Conservation (phyloP, 495 filamentous ascomycete genomes). For the Daldinia childiae region DNA sequence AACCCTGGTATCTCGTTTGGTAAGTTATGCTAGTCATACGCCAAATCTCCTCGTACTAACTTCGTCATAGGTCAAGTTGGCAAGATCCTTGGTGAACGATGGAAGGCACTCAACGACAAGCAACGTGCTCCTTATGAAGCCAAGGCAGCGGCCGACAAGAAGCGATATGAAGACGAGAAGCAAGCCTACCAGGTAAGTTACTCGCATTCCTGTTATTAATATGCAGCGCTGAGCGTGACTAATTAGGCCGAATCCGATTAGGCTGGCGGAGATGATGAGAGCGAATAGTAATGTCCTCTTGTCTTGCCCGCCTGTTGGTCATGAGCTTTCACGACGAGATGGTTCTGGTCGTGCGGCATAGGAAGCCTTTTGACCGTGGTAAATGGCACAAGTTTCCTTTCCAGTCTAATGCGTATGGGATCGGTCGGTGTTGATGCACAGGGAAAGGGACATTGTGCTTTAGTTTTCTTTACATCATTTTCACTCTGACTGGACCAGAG, state of each 20-base stretch:
- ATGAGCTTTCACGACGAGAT: slow-evolving; percentile 46
- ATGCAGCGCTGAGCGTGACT: slow-evolving; percentile 39
- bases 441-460: slow-evolving; percentile 48
- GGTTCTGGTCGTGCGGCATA: slow-evolving; percentile 41
- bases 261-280: slow-evolving; percentile 56
- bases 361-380: slow-evolving; percentile 39
- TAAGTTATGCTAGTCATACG: slow-evolving; percentile 51
- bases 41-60: slow-evolving; percentile 7
- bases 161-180: slow-evolving; percentile 98
- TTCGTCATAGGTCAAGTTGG: slow-evolving; percentile 82
- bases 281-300: slow-evolving; percentile 38
- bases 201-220: slow-evolving; percentile 19
- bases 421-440: slow-evolving; percentile 50
- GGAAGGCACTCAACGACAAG: slow-evolving; percentile 92
- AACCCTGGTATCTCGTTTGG: slow-evolving; percentile 98
- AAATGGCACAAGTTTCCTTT: slow-evolving; percentile 45
- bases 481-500: slow-evolving; percentile 33
- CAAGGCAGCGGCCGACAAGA: slow-evolving; percentile 96
- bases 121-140: slow-evolving; percentile 92
- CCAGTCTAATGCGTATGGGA: slow-evolving; percentile 48
- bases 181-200: slow-evolving; percentile 82
- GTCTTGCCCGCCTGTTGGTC: slow-evolving; percentile 28
- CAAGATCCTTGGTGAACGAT: slow-evolving; percentile 95
- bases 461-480: slow-evolving; percentile 43
- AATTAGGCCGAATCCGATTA: slow-evolving; percentile 57